Conservation (phyloP, 2,329 filamentous ascomycete genomes). For the Diplocarpon mali region DNA sequence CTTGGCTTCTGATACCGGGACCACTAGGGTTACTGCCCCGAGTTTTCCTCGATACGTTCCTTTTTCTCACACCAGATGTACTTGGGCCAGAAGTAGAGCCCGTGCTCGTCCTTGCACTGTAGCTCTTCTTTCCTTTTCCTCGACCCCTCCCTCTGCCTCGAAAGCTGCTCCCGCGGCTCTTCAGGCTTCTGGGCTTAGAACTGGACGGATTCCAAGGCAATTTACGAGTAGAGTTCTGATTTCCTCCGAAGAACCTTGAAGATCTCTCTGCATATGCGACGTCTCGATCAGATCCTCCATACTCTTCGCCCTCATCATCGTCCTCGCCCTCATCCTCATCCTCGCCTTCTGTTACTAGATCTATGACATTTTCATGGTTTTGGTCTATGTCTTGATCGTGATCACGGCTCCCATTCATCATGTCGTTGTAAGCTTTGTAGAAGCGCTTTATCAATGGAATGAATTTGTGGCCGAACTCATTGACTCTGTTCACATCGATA, state of each 20-base stretch:
- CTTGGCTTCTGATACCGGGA: neutral
- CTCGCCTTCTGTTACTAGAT: constrained; percentile 35
- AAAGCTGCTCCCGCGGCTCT: neutral
- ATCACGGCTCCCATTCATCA: constrained; percentile 29
- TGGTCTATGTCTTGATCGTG: constrained; percentile 21
- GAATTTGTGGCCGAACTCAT: constrained; percentile 49
- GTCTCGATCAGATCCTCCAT: constrained; percentile 8
- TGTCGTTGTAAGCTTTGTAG: constrained; percentile 37
- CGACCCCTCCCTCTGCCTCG: neutral
- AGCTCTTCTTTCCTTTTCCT: neutral
- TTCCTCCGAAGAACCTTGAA: constrained; percentile 7
- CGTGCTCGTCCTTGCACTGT: neutral
- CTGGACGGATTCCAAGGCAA: neutral
- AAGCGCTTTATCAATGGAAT: constrained; percentile 44
- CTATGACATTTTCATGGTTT: constrained; percentile 37
- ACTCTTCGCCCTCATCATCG: constrained; percentile 7
- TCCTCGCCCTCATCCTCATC: constrained; percentile 17
- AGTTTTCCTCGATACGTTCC: neutral
- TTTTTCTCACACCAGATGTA: neutral
- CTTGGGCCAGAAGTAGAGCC: neutral
- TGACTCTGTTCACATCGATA: constrained; percentile 52
- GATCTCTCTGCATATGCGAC: constrained; percentile 7
- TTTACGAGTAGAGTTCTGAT: neutral
- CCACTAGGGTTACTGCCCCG: neutral
- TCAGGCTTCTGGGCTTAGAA: neutral